Evolutionary conservation across 352 stramenopile genomes (phyloP).

Genomic region (Pythium aquatile): DNA sequence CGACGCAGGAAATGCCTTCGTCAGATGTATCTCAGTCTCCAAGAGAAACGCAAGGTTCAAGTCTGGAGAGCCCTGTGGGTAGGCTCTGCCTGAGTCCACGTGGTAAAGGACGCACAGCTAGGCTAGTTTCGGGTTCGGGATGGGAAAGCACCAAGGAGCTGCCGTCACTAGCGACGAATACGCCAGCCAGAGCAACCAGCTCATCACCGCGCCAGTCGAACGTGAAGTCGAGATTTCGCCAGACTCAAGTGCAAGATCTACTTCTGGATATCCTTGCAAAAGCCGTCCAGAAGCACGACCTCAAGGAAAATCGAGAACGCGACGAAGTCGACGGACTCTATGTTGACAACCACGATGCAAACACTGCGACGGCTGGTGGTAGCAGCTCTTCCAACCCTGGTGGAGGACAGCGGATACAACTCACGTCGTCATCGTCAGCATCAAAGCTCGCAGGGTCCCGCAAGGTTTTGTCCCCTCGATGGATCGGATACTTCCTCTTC

Average conservation of each 20-base stretch:
- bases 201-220: not conserved
- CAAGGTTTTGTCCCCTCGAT: constrained; percentile 55
- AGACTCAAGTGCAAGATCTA: constrained; percentile 56
- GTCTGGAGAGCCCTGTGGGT: constrained; percentile 28
- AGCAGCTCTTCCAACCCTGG: not conserved
- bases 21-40: not conserved
- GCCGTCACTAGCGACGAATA: not conserved
- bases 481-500: constrained; percentile 70
- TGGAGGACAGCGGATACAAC: constrained; percentile 39
- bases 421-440: constrained; percentile 29
- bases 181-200: constrained; percentile 5
- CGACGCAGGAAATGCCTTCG: not conserved
- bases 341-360: constrained; percentile 7
- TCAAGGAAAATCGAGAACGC: constrained; percentile 62
- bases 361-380: constrained; percentile 4
- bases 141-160: not conserved
- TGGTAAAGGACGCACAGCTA: constrained; percentile 13
- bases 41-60: constrained; percentile 2
- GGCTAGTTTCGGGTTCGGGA: constrained; percentile 1
- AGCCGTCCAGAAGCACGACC: constrained; percentile 67
- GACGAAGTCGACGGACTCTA: constrained; percentile 34
- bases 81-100: constrained; percentile 52
- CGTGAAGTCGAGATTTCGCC: constrained; percentile 18
- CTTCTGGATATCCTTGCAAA: constrained; percentile 63
- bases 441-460: constrained; percentile 55